phyloP scores from a whole-genome alignment of 2,329 filamentous ascomycete genomes.

The Sclerotinia subarctica region DNA sequence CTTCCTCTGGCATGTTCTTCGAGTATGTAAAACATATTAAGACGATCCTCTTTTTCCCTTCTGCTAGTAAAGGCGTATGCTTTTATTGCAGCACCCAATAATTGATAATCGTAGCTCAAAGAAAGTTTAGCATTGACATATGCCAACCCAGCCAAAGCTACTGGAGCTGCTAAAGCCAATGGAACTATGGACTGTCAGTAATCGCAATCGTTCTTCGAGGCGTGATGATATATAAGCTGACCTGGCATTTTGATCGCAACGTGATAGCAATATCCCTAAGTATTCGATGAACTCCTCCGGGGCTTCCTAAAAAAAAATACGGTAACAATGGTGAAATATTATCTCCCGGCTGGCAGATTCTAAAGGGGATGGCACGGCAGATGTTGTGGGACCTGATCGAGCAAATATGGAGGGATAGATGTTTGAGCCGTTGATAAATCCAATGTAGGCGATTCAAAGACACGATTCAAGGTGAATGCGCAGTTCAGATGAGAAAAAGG shows the following conservation, averaged over 20 bases:
- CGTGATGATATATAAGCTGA: constrained; percentile 17
- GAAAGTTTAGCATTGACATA: constrained; percentile 73
- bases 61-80: constrained; percentile 44
- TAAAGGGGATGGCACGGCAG: background rate
- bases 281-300: background rate
- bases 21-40: constrained; percentile 73
- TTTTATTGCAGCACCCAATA: constrained; percentile 55
- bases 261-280: background rate
- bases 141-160: constrained; percentile 63
- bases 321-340: background rate
- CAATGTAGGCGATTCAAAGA: background rate
- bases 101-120: constrained; percentile 61
- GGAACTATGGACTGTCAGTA: constrained; percentile 44
- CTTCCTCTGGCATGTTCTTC: constrained; percentile 60
- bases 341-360: background rate
- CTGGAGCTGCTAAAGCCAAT: constrained; percentile 54
- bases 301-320: background rate
- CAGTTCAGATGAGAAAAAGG: background rate
- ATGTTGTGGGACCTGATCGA: background rate
- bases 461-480: background rate
- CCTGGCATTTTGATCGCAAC: constrained; percentile 30
- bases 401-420: background rate
- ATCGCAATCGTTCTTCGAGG: background rate
- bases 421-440: background rate
- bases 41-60: constrained; percentile 54